Evolutionary conservation across 768 basidiomycete species (phyloP).

Genomic region (Lactarius indigo): DNA sequence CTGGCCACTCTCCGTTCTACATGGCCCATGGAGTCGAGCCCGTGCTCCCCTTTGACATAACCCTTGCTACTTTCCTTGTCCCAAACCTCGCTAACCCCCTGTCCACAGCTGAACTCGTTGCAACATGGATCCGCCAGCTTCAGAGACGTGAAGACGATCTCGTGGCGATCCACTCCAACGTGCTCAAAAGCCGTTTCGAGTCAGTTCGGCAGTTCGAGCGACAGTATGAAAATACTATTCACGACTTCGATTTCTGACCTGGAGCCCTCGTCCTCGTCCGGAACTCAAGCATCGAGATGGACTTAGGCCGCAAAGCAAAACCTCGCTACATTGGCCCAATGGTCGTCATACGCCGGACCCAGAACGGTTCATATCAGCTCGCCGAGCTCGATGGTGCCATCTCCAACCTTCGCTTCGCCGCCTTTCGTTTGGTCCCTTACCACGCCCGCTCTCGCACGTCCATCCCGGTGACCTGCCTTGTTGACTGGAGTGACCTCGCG

Average conservation of each 20-base stretch:
- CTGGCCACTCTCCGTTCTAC: too few relatives aligned
- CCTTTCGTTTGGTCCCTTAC: too few relatives aligned
- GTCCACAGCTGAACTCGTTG: conserved; percentile 22
- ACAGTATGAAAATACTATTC: conserved; percentile 17
- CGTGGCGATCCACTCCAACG: background rate
- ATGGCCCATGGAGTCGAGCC: conserved; percentile 25
- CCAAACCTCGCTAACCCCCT: background rate
- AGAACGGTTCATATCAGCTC: conserved; percentile 22
- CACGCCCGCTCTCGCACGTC: too few relatives aligned
- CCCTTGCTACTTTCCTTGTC: background rate
- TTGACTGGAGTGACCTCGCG: too few relatives aligned
- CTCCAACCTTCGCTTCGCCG: conserved; percentile 16
- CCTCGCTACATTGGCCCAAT: conserved; percentile 28
- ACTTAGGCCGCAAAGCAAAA: conserved; percentile 27
- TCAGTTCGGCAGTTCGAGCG: conserved; percentile 7
- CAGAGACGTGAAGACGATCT: conserved; percentile 19
- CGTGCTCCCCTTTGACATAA: conserved; percentile 28
- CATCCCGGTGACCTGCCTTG: too few relatives aligned
- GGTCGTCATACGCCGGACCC: conserved; percentile 23
- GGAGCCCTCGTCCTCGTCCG: too few relatives aligned
- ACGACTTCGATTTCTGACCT: too few relatives aligned
- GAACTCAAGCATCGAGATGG: conserved; percentile 28
- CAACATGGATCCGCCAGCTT: conserved; percentile 9
- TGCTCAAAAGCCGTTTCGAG: background rate
- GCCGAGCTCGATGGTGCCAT: conserved; percentile 29